Base-by-base conservation (phyloP, 2,329 filamentous ascomycete genomes). In the Epichloe scottii region DNA sequence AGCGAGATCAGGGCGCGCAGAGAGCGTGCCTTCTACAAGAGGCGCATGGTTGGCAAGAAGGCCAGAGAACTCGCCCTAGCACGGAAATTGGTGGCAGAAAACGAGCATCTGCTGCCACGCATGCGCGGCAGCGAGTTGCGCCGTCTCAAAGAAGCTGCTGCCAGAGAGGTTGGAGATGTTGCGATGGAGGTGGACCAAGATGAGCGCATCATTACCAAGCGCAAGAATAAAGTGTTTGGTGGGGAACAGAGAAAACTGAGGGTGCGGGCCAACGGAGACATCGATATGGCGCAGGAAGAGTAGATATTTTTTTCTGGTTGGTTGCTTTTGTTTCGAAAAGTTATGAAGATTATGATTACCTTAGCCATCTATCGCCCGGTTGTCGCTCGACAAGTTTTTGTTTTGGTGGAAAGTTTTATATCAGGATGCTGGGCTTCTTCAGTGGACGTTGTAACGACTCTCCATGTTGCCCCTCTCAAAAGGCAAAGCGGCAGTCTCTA, bases 21-120 rank as follows among this genome's bases (percentile, higher is more conserved):
- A 65, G 91, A 97, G 77, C 80, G 89, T 60, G 85, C 85, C 58
- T 95, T 96, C 73, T 96, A 95, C 77, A 90, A 88, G 80, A 84
- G 85, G 66, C 84, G 93, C 66, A 89, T 97, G 87, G 83, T 83
- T 49, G 90, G 90, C 68, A 95, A 94, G 73, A 84, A 86, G 71
- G 86, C 86, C 69, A 79, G 83, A 65, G 83, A 93, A 74, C 76
- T 87, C 57, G 85, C 84, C 62, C 75, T 78, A 56, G 88, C 95
- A 65, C 77, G 88, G 68, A 93, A 91, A 75, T 77, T 97, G 58
- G 90, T 98, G 48, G 84, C 84, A 59, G 82, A 93, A 74, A 91
- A 95, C 71, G 83, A 89, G 74, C 93, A 98, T 72, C 77, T 98
- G 68, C 79, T 98, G 62, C 89, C 88, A 60, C 79, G 79, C 65